Base-by-base conservation (phyloP, 495 filamentous ascomycete genomes). In the Neurospora discreta region DNA sequence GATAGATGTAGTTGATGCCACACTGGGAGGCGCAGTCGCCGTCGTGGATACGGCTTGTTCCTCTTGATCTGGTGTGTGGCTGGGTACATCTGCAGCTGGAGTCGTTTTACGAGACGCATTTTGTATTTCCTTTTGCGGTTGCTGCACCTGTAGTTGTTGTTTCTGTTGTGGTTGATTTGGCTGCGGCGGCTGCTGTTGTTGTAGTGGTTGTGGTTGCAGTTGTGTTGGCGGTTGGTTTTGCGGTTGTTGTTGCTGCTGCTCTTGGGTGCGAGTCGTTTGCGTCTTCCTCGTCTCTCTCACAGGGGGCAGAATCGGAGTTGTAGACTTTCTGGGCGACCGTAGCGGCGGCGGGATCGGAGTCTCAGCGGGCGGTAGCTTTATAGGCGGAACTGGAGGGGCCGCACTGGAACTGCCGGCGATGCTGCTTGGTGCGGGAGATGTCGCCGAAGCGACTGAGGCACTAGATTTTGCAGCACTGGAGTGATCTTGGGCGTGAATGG, bases 291-390 rank as follows among this genome's bases (percentile, higher is more conserved):
- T 74, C 67, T 87, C 85, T 46, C 82, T 80, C 11, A 74, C 71
- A 11, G 86, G 86, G 39, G 86, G 86, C 7, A 85, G 79, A 41
- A 88, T 88, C 3, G 86, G 86, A 0, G 86, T 87, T 18, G 79
- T 84, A 15, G 86, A 85, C 68, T 87, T 87, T 69, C 84, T 84
- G 1, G 82, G 81, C 1, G 83, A 83, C 39, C 78, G 77, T 3
- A 79, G 38, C 1, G 79, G 75, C 2, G 76, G 74, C 11, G 76
- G 78, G 20, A 78, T 77, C 1, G 79, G 81, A 0, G 78, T 79
- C 46, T 80, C 80, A 10, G 76, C 67, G 4, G 76, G 40, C 15
- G 80, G 75, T 11, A 77, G 71, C 39, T 80, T 80, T 36, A 80
- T 43, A 3, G 80, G 75, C 1, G 71, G 52, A 20, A 72, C 8